phyloP scores from a whole-genome alignment of 768 basidiomycete genomes.

The Russula abietina region DNA sequence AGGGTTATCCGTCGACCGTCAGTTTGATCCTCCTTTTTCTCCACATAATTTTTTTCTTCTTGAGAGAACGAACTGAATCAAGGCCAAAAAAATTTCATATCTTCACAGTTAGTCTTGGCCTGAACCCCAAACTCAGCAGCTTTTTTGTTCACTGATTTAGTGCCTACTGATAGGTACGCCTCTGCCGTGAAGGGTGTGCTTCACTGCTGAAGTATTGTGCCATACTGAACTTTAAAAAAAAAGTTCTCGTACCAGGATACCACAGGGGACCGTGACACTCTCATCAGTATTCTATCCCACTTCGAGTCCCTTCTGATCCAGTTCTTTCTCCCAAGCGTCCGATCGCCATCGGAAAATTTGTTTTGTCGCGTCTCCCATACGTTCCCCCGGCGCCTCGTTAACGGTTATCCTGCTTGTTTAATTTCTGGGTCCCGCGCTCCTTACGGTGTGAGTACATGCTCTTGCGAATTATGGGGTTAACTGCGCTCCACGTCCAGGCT shows the following conservation, averaged over 20 bases:
- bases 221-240: slow-evolving; percentile 30
- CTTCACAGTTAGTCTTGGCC: slow-evolving; percentile 46
- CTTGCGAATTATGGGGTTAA: slow-evolving; percentile 46
- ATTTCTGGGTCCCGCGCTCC: no score
- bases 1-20: not conserved
- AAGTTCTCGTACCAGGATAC: slow-evolving; percentile 39
- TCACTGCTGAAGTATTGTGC: not conserved
- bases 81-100: slow-evolving; percentile 52
- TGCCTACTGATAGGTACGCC: slow-evolving; percentile 44
- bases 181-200: slow-evolving; percentile 47
- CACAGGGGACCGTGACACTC: slow-evolving; percentile 36
- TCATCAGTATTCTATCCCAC: slow-evolving; percentile 53
- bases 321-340: slow-evolving; percentile 64
- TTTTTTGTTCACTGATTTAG: slow-evolving; percentile 1
- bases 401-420: no score
- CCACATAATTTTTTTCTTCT: slow-evolving; percentile 37
- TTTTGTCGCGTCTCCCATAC: slow-evolving; percentile 45
- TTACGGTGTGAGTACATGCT: slow-evolving; percentile 34
- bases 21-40: not conserved
- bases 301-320: slow-evolving; percentile 56
- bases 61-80: slow-evolving; percentile 47
- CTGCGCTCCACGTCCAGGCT: slow-evolving; percentile 35
- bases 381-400: slow-evolving; percentile 39
- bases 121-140: not conserved
- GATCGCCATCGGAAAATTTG: slow-evolving; percentile 40